phyloP scores from a whole-genome alignment of 164 flowering plant genomes.

The Protea cynaroides region DNA sequence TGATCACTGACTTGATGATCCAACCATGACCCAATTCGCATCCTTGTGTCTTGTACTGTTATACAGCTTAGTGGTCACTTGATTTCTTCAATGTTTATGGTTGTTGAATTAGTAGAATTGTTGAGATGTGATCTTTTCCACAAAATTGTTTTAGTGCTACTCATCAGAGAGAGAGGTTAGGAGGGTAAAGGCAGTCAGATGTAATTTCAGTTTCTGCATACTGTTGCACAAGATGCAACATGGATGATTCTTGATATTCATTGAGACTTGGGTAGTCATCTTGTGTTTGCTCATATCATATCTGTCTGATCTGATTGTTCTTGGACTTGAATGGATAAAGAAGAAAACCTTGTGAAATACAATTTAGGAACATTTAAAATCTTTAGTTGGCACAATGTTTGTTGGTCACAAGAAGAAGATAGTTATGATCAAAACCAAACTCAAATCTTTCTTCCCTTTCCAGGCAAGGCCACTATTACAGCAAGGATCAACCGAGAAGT shows the following conservation, averaged over 20 bases:
- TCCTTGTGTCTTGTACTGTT: neutral
- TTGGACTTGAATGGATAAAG: no score
- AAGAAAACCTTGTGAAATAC: no score
- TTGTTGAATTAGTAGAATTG: neutral
- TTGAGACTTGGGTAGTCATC: neutral
- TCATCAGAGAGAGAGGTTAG: no score
- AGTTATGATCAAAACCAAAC: neutral
- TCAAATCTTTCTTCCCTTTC: slow-evolving; percentile 9
- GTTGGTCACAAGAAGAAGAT: neutral
- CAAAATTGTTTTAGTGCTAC: neutral
- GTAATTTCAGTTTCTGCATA: no score
- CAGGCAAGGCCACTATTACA: slow-evolving; percentile 79
- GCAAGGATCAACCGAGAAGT: slow-evolving; percentile 20
- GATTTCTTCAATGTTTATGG: neutral
- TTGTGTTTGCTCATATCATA: neutral
- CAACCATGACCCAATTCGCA: neutral
- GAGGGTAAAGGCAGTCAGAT: no score
- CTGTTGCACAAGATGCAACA: neutral
- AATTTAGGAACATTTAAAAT: neutral
- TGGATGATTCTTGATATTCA: neutral
- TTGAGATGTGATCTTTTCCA: neutral
- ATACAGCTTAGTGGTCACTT: neutral
- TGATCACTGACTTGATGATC: neutral
- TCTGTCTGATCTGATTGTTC: neutral
- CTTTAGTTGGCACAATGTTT: neutral